A percentile compares a stretch with the other conserved stretches of the same genome.
Conservation (phyloP, 1,139 yeast genomes). For the Yamadazyma friedrichii region DNA sequence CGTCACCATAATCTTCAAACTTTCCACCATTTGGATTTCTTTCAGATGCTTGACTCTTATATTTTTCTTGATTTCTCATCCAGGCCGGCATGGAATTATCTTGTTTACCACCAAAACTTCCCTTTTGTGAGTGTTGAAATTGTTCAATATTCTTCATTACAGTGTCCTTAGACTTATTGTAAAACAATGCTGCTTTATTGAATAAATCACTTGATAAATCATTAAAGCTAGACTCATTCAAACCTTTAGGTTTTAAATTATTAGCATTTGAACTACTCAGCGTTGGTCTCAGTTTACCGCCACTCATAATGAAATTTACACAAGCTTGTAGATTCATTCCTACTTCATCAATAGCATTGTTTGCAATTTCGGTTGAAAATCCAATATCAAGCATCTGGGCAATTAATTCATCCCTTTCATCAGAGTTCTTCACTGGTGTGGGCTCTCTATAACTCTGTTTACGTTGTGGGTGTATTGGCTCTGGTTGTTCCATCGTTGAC, state of each 20-base stretch:
- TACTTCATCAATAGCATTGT: conserved; percentile 53
- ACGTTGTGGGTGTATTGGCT: background rate
- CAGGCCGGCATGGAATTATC: conserved; percentile 65
- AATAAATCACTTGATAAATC: conserved; percentile 65
- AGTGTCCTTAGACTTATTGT: conserved; percentile 60
- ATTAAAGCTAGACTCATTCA: conserved; percentile 34
- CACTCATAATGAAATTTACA: conserved; percentile 63
- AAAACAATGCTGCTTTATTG: conserved; percentile 59
- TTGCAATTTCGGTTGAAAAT: conserved; percentile 61
- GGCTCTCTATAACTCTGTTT: background rate
- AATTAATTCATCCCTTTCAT: conserved; percentile 47
- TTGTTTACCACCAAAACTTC: conserved; percentile 9
- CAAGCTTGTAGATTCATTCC: conserved; percentile 68
- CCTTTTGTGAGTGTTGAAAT: conserved; percentile 34
- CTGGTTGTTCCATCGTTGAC: background rate
- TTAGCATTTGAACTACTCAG: background rate
- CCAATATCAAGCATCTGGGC: conserved; percentile 84
- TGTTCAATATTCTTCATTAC: conserved; percentile 65
- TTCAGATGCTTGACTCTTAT: conserved; percentile 42
- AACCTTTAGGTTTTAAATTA: conserved; percentile 7
- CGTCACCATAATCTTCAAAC: conserved; percentile 42
- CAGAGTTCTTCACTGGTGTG: conserved; percentile 1
- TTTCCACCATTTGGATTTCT: conserved; percentile 35
- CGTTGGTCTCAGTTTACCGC: conserved; percentile 19
- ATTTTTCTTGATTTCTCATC: conserved; percentile 64